These are phyloP conservation scores for Nyctanthes arbortristis DNA, from an alignment of 257 asterid genomes.

Conservation along the genomic window DNA sequence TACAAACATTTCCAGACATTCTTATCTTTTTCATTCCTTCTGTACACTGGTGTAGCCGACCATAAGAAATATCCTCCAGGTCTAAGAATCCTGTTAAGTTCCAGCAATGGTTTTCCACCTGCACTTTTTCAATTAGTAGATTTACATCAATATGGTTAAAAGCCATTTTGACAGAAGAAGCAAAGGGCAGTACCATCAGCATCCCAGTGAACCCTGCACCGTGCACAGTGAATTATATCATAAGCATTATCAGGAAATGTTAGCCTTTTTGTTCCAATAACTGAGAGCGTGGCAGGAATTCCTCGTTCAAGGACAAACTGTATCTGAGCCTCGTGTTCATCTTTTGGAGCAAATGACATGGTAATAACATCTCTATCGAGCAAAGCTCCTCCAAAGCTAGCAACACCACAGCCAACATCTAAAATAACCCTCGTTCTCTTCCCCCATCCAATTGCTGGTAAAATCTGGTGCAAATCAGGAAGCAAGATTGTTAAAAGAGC, in stretches of 20 bases:
- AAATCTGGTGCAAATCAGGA: constrained; percentile 39
- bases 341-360: constrained; percentile 97
- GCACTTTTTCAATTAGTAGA: constrained; percentile 32
- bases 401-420: constrained; percentile 99
- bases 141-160: background rate
- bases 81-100: constrained; percentile 86
- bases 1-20: constrained; percentile 74
- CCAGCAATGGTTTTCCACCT: constrained; percentile 88
- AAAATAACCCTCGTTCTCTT: constrained; percentile 78
- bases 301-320: constrained; percentile 97
- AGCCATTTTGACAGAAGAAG: constrained; percentile 22
- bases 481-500: too few species aligned
- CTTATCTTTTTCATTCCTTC: constrained; percentile 56
- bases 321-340: constrained; percentile 98
- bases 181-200: constrained; percentile 67
- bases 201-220: constrained; percentile 98
- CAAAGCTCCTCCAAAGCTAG: constrained; percentile 94
- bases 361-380: constrained; percentile 77
- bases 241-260: constrained; percentile 75
- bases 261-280: constrained; percentile 80
- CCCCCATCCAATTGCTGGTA: constrained; percentile 76
- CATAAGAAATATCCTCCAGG: constrained; percentile 94
- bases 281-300: constrained; percentile 85
- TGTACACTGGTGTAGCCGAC: constrained; percentile 96
- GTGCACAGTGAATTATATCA: constrained; percentile 91